These are phyloP conservation scores for Sugiyamaella floridensis DNA, from an alignment of 805 yeast species.

Conservation along the genomic window DNA sequence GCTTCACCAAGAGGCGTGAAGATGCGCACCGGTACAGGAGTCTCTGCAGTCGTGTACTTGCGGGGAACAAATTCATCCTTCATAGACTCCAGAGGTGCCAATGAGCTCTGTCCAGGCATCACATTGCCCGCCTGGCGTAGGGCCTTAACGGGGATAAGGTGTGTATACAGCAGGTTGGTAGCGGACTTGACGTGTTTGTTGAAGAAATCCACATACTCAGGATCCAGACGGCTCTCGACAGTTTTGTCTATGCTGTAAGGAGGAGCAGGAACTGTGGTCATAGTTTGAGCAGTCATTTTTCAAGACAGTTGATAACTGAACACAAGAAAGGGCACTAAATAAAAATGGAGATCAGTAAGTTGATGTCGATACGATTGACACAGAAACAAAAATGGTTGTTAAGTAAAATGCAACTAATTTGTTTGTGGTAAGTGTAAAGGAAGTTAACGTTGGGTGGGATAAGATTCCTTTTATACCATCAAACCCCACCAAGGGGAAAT, in stretches of 20 bases:
- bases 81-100: slow-evolving; percentile 25
- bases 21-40: slow-evolving; percentile 28
- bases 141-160: slow-evolving; percentile 30
- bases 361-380: background rate
- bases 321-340: too few relatives aligned
- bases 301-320: too few relatives aligned
- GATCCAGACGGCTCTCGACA: slow-evolving; percentile 32
- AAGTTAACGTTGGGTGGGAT: background rate
- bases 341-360: too few relatives aligned
- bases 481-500: background rate
- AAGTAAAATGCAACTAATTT: background rate
- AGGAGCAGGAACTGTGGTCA: slow-evolving; percentile 15
- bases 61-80: slow-evolving; percentile 33
- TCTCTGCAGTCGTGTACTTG: slow-evolving; percentile 23
- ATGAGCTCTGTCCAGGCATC: slow-evolving; percentile 38
- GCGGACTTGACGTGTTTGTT: slow-evolving; percentile 26
- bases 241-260: slow-evolving; percentile 31
- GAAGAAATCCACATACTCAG: slow-evolving; percentile 36
- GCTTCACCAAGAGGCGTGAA: slow-evolving; percentile 34
- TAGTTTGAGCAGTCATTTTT: background rate
- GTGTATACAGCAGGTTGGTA: slow-evolving; percentile 32
- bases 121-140: slow-evolving; percentile 34
- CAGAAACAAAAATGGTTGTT: background rate
- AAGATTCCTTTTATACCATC: background rate
- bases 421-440: background rate